Evolutionary conservation across 1,284 basidiomycete species (phyloP), one percentile per base, ranked within the genome.

Genomic region (Cerrena zonata): DNA sequence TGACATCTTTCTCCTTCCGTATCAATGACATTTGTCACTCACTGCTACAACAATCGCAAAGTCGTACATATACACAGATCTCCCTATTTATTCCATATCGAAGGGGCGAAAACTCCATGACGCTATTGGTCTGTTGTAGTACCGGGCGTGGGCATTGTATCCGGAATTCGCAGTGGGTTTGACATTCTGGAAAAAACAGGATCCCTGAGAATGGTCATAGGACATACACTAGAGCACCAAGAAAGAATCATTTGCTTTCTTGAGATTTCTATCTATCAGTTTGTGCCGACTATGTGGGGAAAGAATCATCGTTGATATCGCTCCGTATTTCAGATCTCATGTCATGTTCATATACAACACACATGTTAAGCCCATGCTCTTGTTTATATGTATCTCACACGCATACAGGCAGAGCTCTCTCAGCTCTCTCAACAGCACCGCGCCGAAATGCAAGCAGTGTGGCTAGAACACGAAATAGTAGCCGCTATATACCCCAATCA

Each of bases 321-420:
- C 83, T 83, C 53, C 53, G 61, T 51, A 25, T 34, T 50, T n/a
- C n/a, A n/a, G n/a, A n/a, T n/a, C n/a, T n/a, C n/a, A n/a, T n/a
- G 50, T 50, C 43, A 41, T 42, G 37, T 36, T 30, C 7, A 12
- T n/a, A n/a, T n/a, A n/a, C n/a, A 21, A 18, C 5, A 18, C 44
- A 27, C 5, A n/a, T 26, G 41, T 39, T 23, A 18, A n/a, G 41
- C 5, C 41, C 7, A 25, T 45, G 30, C 21, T 13, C 15, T 44
- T 13, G 34, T 27, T 13, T 18, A 11, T 51, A 82, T 91, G 92
- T 34, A 95, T 96, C 52, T 94, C 92, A 1, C 88, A 88, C 61
- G 93, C 92, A 1, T 97, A 96, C 61, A n/a, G 91, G 91, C n/a
- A 94, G 94, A 10, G 82, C 81, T 0, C 72, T 94, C 4, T 93